phyloP scores from a whole-genome alignment of 192 early-diverging fungal species.

The Kappamyces sp. region DNA sequence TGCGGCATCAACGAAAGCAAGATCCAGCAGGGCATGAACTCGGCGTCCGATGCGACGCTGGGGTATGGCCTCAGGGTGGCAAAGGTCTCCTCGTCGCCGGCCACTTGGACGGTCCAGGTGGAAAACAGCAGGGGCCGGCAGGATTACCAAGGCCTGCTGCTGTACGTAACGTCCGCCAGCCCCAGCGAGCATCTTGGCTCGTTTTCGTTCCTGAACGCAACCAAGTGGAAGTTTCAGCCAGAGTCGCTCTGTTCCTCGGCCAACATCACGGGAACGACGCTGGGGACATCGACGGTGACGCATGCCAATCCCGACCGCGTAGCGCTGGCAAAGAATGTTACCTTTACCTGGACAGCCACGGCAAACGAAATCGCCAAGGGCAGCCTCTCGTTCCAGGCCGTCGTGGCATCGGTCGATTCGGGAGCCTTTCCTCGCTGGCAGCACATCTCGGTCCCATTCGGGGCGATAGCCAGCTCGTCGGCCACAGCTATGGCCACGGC shows the following conservation, averaged over 20 bases:
- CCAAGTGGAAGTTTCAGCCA: conserved; percentile 14
- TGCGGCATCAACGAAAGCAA: conserved; percentile 28
- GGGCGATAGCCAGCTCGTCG: no score
- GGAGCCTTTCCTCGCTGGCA: no score
- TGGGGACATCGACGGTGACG: background rate
- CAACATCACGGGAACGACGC: background rate
- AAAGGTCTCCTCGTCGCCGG: no score
- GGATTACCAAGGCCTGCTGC: conserved; percentile 4
- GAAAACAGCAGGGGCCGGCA: conserved; percentile 1
- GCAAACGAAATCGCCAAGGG: conserved; percentile 8
- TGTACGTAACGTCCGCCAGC: conserved; percentile 4
- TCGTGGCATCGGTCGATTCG: background rate
- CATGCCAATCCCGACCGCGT: conserved; percentile 2
- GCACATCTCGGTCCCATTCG: no score
- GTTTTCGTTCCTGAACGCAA: conserved; percentile 3
- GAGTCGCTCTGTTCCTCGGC: background rate
- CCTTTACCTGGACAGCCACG: conserved; percentile 9
- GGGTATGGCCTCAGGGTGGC: conserved; percentile 12
- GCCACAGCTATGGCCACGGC: no score
- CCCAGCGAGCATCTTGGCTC: background rate
- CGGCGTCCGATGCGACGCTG: conserved; percentile 5
- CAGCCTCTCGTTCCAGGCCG: conserved; percentile 2
- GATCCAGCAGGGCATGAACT: conserved; percentile 2
- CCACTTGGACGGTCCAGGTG: background rate
- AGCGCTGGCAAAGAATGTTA: background rate